Percentiles rank a stretch among this genome's conserved stretches.
Evolutionary conservation across 1,284 basidiomycete genomes (phyloP).

Genomic region (Puccinia hordei): DNA sequence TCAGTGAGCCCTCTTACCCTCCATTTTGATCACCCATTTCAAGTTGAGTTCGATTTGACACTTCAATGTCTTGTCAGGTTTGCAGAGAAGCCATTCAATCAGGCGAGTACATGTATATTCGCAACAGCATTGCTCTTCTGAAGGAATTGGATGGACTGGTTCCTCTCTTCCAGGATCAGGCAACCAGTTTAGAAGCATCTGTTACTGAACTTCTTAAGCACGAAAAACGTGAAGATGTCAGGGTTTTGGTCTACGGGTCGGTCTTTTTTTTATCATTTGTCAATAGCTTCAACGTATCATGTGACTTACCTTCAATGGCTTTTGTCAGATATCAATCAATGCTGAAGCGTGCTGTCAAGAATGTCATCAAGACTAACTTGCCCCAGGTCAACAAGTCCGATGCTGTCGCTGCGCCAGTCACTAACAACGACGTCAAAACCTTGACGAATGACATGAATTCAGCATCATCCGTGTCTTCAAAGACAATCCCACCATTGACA

Average conservation of each 20-base stretch:
- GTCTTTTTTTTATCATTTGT: not conserved
- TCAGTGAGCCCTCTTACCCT: constrained; percentile 23
- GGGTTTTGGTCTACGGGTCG: constrained; percentile 75
- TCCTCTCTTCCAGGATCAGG: constrained; percentile 68
- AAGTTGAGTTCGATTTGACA: constrained; percentile 63
- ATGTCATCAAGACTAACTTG: constrained; percentile 38
- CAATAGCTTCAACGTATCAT: not conserved
- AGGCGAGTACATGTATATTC: constrained; percentile 86
- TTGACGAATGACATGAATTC: constrained; percentile 50
- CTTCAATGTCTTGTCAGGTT: constrained; percentile 69
- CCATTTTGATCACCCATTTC: not conserved
- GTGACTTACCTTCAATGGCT: constrained; percentile 27
- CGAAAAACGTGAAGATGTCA: constrained; percentile 69
- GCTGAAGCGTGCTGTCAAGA: constrained; percentile 52
- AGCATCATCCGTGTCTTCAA: constrained; percentile 52
- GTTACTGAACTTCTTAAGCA: constrained; percentile 71
- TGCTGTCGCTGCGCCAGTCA: constrained; percentile 49
- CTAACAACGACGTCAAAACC: constrained; percentile 48
- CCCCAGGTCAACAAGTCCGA: constrained; percentile 31
- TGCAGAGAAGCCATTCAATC: constrained; percentile 59
- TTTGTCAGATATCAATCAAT: constrained; percentile 52
- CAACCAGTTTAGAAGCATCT: constrained; percentile 66
- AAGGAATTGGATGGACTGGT: constrained; percentile 86
- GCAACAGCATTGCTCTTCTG: constrained; percentile 84
- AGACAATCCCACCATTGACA: constrained; percentile 49